Evolutionary conservation across 352 stramenopile genomes (phyloP), one percentile per base, ranked within the genome.

Genomic region (Globisporangium alternatum): DNA sequence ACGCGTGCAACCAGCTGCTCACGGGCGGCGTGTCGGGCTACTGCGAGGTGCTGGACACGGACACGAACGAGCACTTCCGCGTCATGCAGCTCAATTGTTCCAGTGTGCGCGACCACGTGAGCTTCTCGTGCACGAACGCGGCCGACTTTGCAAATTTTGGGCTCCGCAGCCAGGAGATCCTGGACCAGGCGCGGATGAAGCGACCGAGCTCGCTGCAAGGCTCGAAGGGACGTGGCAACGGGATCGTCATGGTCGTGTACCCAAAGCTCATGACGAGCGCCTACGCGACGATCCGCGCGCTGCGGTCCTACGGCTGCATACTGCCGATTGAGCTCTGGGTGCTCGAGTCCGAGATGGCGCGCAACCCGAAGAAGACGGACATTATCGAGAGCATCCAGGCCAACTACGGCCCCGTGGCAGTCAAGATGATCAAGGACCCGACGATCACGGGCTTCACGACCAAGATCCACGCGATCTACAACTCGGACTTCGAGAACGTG

Each of bases 311-410:
- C 13, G 66, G 71, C n/a, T 93, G 82, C 60, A 69, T 72, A 25
- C 72, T 91, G 3, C 76, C 77, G 1, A 83, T 93, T n/a, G 84
- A 93, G 67, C 55, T 93, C 4, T 93, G 82, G 82, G 81, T 83
- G 25, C 75, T 76, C 25, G 72, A 82, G 39, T 70, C 76, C 31
- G 72, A 84, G 65, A 64, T 80, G 45, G 63, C 74, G 25, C 71
- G 76, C 44, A 70, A 66, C 13, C 62, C 68, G 41, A 68, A 63
- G 60, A 72, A 70, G 56, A 56, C 31, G 5, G 58, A 52, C 17
- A 72, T 78, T 35, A 13, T 81, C 35, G 31, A 49, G 25, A 63
- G 45, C 21, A 78, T 90, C 68, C 68, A 65, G 35, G 37, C 61
- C 10, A 66, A 71, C 0, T 80, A 84, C 37, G 64, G 64, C 0